phyloP scores from a whole-genome alignment of 2,329 filamentous ascomycete species.

The Ceratocystis colombiana region DNA sequence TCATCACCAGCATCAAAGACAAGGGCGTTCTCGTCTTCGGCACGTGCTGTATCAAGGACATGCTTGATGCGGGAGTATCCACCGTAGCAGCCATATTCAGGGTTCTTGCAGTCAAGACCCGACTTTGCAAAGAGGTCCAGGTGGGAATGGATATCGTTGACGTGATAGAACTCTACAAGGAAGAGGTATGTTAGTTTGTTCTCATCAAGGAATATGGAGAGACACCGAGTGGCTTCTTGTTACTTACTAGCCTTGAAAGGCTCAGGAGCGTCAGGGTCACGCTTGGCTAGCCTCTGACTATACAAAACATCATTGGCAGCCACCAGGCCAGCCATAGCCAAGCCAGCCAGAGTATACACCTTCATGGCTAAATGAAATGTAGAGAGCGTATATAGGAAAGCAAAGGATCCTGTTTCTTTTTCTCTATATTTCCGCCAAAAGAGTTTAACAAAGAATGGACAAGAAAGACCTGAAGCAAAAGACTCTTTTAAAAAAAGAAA shows the following conservation, averaged over 20 bases:
- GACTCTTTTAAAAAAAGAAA: neutral
- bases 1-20: conserved; percentile 59
- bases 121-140: conserved; percentile 52
- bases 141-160: conserved; percentile 60
- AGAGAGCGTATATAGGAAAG: neutral
- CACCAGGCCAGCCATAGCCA: conserved; percentile 29
- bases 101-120: conserved; percentile 51
- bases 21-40: conserved; percentile 49
- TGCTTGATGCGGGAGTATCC: conserved; percentile 56
- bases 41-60: conserved; percentile 47
- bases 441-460: neutral
- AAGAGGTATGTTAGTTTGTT: neutral
- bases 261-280: conserved; percentile 40
- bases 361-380: conserved; percentile 11
- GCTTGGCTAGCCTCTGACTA: conserved; percentile 41
- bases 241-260: conserved; percentile 45
- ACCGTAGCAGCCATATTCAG: conserved; percentile 50
- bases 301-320: conserved; percentile 41
- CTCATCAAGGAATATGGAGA: neutral
- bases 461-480: too few relatives aligned
- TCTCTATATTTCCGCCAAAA: neutral
- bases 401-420: neutral
- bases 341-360: conserved; percentile 22
- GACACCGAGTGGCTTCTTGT: neutral
- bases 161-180: conserved; percentile 51